phyloP scores from a whole-genome alignment of 768 basidiomycete species.

The Porphyrellus cyaneotinctus region DNA sequence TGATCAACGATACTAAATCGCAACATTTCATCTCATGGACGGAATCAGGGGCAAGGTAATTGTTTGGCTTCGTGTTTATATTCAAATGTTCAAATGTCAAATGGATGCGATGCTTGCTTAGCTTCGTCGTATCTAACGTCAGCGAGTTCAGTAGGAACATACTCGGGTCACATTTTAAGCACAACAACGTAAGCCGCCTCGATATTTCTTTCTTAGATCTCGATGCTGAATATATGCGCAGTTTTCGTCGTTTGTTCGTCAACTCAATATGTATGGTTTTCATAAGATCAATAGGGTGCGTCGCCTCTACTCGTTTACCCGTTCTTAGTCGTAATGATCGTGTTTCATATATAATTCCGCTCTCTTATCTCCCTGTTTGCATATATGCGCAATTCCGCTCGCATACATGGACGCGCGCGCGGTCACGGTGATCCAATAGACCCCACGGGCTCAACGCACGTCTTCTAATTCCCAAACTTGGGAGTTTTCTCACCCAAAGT shows the following conservation, averaged over 20 bases:
- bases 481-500: constrained; percentile 88
- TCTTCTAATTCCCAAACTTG: constrained; percentile 79
- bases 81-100: neutral
- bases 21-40: constrained; percentile 82
- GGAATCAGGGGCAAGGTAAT: constrained; percentile 64
- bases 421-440: constrained; percentile 36
- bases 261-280: constrained; percentile 95
- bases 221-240: constrained; percentile 30
- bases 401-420: neutral
- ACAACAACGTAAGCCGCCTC: constrained; percentile 66
- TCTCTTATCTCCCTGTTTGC: neutral
- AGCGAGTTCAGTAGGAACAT: constrained; percentile 84
- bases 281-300: constrained; percentile 87
- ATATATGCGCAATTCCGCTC: constrained; percentile 3
- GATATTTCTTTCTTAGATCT: neutral
- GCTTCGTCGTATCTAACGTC: constrained; percentile 82
- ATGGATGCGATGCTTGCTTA: constrained; percentile 12
- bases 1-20: constrained; percentile 82
- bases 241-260: constrained; percentile 93
- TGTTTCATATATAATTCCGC: neutral
- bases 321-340: constrained; percentile 10
- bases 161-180: constrained; percentile 84
- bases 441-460: constrained; percentile 78
- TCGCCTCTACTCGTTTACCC: constrained; percentile 10
- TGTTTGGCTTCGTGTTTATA: neutral